A percentile compares a stretch with the other conserved stretches of the same genome.
These are phyloP conservation scores for Neurospora sp. DNA, from an alignment of 495 filamentous ascomycete species.

Conservation along the genomic window DNA sequence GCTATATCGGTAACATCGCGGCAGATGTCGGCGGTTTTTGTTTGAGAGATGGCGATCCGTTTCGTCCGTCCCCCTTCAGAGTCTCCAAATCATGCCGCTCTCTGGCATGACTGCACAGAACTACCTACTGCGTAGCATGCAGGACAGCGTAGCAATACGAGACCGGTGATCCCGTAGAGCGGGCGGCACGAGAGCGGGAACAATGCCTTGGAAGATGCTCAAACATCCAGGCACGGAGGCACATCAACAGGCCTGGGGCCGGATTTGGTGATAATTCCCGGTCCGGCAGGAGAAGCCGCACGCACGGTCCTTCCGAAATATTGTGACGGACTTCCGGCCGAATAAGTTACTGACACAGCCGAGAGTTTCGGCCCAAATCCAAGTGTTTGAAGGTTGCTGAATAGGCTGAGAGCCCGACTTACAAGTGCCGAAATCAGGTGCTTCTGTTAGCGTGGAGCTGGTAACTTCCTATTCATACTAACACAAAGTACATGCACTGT, in stretches of 20 bases:
- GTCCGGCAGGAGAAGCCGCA: not conserved
- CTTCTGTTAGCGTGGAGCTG: not conserved
- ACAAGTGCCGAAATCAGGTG: not conserved
- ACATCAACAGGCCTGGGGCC: not conserved
- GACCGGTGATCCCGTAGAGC: not conserved
- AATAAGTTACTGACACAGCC: not conserved
- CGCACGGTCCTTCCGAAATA: not conserved
- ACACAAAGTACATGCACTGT: not conserved
- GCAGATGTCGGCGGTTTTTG: not conserved
- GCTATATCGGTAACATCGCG: not conserved
- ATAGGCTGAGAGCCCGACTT: not conserved
- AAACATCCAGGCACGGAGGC: not conserved
- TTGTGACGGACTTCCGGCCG: not conserved
- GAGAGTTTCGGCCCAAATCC: not conserved
- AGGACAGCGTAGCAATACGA: not conserved
- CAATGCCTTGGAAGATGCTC: not conserved
- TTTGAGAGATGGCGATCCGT: constrained; percentile 1
- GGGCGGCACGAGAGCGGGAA: not conserved
- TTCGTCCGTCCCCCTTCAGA: not conserved
- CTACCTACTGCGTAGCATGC: not conserved
- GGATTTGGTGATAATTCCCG: not conserved
- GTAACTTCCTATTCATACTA: not conserved
- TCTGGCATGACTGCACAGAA: not conserved
- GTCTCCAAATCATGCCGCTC: not conserved
- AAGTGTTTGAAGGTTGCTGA: not conserved